Conservation (phyloP, 257 asterid genomes). For the Salvia hispanica region DNA sequence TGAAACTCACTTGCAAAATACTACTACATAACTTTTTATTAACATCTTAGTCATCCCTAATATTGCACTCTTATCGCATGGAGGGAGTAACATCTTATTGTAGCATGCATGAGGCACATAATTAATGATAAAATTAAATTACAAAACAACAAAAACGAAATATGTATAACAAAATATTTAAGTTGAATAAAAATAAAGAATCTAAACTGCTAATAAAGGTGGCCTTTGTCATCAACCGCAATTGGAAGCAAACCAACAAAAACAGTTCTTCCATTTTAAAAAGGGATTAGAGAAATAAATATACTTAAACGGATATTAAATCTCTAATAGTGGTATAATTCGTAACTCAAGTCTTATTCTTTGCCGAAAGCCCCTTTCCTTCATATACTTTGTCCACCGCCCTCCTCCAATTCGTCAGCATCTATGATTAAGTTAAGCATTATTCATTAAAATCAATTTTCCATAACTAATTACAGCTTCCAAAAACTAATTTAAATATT, state of each 20-base stretch:
- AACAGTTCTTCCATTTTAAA: slow-evolving; percentile 4
- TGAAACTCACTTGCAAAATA: too few species aligned
- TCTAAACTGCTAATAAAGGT: slow-evolving; percentile 19
- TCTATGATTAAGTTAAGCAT: background rate
- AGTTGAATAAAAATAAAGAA: background rate
- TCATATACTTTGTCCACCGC: slow-evolving; percentile 35
- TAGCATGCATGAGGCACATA: background rate
- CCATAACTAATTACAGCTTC: too few species aligned
- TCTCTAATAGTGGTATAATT: background rate
- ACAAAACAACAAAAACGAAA: background rate
- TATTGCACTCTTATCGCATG: too few species aligned
- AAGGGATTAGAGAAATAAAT: slow-evolving; percentile 18
- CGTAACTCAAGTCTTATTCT: slow-evolving; percentile 24
- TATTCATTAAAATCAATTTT: background rate
- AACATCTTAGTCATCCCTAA: too few species aligned
- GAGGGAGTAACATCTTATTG: background rate
- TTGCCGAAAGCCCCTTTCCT: slow-evolving; percentile 45
- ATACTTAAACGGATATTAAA: slow-evolving; percentile 9
- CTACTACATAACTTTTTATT: too few species aligned
- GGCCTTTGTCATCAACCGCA: slow-evolving; percentile 10
- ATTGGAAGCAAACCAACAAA: slow-evolving; percentile 16
- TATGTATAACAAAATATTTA: too few species aligned
- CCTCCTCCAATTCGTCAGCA: slow-evolving; percentile 25
- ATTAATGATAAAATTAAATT: background rate
- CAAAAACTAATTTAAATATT: too few species aligned